Base-by-base conservation (phyloP, 495 filamentous ascomycete species). In the Xylaria longipes region DNA sequence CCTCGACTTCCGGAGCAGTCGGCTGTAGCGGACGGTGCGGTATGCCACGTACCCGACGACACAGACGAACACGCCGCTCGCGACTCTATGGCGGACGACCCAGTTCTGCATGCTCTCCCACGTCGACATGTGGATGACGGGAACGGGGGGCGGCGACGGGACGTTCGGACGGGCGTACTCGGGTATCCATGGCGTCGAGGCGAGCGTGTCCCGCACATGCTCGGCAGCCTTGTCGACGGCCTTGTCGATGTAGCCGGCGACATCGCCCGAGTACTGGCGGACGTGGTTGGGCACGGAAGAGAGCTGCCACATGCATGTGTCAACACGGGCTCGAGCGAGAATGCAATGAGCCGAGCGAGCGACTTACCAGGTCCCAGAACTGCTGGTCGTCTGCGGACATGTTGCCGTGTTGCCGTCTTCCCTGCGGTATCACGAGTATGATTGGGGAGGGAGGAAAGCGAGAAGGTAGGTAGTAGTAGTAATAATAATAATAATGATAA, bases 191-290 rank as follows among this genome's bases (percentile, higher is more conserved):
- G 85, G 77, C 65, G 90, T 86, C 22, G 87, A 79, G 1, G 89
- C 86, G 48, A 95, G 79, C 0, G 87, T 83, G 48, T 93, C 88
- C 71, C 91, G 85, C 41, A 96, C 76, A 29, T 79, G 80, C 15
- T 81, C 82, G 27, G 94, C 90, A 43, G 91, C 89, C 65, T 85
- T 79, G 73, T 97, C 93, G 78, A 95, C 88, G 62, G 93, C 86
- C 56, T 86, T 85, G 77, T 97, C 92, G 79, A 97, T 88, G 50
- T 89, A 90, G 67, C 94, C 91, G 71, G 93, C 92, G 71, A 92
- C 88, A 37, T 90, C 82, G 73, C 82, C 80, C 6, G 90, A 88
- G 79, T 90, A 91, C 43, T 82, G 81, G 67, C 84, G 87, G 82
- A 95, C 87, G 74, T 94, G 89, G 81, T 88, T 86, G 48, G 92